phyloP scores from a whole-genome alignment of 371 early-diverging fungal genomes.

The Fennellomyces sp. region DNA sequence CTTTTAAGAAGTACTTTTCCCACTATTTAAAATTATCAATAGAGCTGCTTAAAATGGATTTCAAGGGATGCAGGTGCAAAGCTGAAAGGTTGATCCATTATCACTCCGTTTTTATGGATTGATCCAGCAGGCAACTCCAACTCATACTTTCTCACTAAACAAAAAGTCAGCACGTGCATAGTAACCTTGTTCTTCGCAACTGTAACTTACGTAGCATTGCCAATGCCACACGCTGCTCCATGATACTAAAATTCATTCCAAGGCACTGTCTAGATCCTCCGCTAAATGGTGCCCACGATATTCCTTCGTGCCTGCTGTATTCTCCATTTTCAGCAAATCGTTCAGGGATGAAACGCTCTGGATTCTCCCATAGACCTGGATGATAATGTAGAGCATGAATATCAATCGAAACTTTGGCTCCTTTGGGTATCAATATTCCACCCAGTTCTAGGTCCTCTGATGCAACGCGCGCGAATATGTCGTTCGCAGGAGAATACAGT shows the following conservation, averaged over 20 bases:
- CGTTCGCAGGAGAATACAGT: constrained; percentile 7
- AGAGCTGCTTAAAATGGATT: constrained; percentile 3
- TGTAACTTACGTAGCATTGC: constrained; percentile 14
- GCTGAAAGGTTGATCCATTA: not conserved
- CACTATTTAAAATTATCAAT: not conserved
- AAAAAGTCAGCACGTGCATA: not conserved
- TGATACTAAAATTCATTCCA: constrained; percentile 7
- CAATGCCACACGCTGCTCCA: constrained; percentile 9
- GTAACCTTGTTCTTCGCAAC: not conserved
- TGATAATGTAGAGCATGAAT: constrained; percentile 17
- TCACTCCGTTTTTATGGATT: constrained; percentile 3
- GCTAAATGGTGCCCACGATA: constrained; percentile 49
- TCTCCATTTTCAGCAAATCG: constrained; percentile 26
- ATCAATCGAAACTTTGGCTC: constrained; percentile 10
- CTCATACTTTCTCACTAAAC: constrained; percentile 20
- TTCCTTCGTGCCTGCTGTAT: constrained; percentile 9
- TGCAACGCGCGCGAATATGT: constrained; percentile 7
- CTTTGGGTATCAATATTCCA: constrained; percentile 21
- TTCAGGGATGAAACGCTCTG: constrained; percentile 26
- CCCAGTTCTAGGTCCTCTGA: constrained; percentile 13
- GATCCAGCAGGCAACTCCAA: constrained; percentile 14
- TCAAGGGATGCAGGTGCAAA: not conserved
- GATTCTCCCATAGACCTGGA: constrained; percentile 24
- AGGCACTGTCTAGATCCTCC: not conserved
- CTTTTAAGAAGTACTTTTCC: no score